Evolutionary conservation across 345 rosid genomes (phyloP).

Genomic region (Citrus hindsii): DNA sequence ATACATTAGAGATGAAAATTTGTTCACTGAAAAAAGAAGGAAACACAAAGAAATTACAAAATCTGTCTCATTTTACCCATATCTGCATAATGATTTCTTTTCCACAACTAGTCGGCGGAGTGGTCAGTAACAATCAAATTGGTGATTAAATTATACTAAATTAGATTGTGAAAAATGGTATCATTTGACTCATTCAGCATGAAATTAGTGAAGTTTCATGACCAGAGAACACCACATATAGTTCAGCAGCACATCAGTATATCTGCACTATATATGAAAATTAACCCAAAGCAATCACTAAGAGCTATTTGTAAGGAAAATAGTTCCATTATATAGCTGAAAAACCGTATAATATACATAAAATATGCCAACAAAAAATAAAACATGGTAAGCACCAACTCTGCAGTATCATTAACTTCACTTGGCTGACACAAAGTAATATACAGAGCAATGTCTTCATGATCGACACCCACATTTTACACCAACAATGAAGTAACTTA

Average conservation of each 20-base stretch:
- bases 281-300: not conserved
- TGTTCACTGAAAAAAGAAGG: constrained; percentile 10
- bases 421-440: not conserved
- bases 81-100: not conserved
- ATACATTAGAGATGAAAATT: not conserved
- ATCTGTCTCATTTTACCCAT: not conserved
- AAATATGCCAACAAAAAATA: not conserved
- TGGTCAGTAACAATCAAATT: not conserved
- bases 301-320: not conserved
- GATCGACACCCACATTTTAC: constrained; percentile 7
- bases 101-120: not conserved
- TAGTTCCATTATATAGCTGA: not conserved
- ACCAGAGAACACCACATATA: not conserved
- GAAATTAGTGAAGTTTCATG: not conserved
- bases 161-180: not conserved
- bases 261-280: not conserved
- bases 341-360: not conserved
- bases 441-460: constrained; percentile 12
- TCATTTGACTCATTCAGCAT: not conserved
- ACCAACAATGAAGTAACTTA: constrained; percentile 12
- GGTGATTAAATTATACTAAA: not conserved
- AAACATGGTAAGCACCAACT: not conserved
- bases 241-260: not conserved
- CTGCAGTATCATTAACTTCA: not conserved
- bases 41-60: not conserved